Evolutionary conservation across 2,329 filamentous ascomycete species (phyloP).

Genomic region (Colletotrichum cordylinicola): DNA sequence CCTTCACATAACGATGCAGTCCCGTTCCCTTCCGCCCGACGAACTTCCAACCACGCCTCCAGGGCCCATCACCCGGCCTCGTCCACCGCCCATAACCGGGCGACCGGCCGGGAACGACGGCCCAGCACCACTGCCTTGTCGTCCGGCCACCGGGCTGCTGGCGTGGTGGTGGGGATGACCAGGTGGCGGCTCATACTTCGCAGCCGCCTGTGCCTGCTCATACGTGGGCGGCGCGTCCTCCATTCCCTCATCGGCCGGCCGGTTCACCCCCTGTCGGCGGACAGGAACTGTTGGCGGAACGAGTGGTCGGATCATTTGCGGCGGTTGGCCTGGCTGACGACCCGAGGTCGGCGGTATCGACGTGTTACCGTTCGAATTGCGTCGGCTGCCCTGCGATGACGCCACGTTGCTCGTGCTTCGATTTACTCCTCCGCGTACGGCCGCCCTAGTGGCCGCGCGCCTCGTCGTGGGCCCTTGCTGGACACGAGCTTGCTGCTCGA

Average conservation of each 20-base stretch:
- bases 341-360: not conserved
- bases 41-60: constrained; percentile 16
- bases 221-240: constrained; percentile 64
- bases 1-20: constrained; percentile 54
- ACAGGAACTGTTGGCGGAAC: constrained; percentile 47
- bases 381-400: constrained; percentile 5
- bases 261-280: constrained; percentile 39
- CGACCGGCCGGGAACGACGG: constrained; percentile 10
- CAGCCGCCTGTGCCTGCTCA: constrained; percentile 59
- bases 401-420: constrained; percentile 13
- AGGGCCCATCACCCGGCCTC: constrained; percentile 9
- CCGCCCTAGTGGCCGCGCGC: constrained; percentile 26
- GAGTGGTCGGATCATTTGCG: constrained; percentile 51
- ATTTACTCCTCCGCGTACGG: constrained; percentile 16
- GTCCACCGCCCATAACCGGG: constrained; percentile 12
- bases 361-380: constrained; percentile 12
- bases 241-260: constrained; percentile 41
- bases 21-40: constrained; percentile 31
- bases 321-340: constrained; percentile 17
- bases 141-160: constrained; percentile 38
- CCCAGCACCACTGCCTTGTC: constrained; percentile 5
- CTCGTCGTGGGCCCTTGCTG: constrained; percentile 31
- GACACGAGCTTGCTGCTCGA: constrained; percentile 65
- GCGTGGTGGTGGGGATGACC: constrained; percentile 56
- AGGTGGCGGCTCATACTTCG: constrained; percentile 56